Evolutionary conservation across 176 grass and related monocot genomes (phyloP), one percentile per base, ranked within the genome.

Genomic region (Canna indica): DNA sequence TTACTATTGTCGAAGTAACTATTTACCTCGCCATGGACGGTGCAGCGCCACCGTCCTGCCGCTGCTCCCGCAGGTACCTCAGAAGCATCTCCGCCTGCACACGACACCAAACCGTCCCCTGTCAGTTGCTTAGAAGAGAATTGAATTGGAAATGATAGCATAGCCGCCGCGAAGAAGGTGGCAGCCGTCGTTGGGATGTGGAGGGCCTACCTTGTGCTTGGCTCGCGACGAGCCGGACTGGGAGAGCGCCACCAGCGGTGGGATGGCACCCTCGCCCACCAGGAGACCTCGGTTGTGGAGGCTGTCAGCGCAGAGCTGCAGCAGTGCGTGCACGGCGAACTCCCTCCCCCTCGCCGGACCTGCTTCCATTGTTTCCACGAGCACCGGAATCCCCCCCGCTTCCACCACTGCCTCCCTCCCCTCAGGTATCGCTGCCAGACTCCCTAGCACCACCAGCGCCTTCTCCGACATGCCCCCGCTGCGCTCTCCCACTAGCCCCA

Each of bases 81-180:
- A 99, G 95, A 72, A 99, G 88, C 59, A 78, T 90, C 71, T 86
- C 95, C 15, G 95, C 82, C 95, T 99, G 90, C 25, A 22, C 17
- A 38, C 17, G 39, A 18, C 17, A 18, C 17, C n/a, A 39, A 15
- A 32, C 13, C 30, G 59, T 5, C 6, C 15, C 26, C 6, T 5
- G 28, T 58, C 5, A 58, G 53, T 25, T 11, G 24, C 6, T 58
- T 58, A 28, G 25, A 11, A 26, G 53, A 58, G 13, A 33, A 20
- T 18, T 31, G 59, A 34, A 10, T 16, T 3, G 7, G 1, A 13
- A 13, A 41, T 27, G 47, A 69, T 69, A 46, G 68, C 32, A 64
- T 2, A 73, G 48, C 66, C 35, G 32, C 57, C 9, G 13, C 12
- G 36, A 5, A 39, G 36, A 27, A n/a, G 24, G 7, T 9, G 5